These are phyloP conservation scores for Ophiostoma sp. DNA, from an alignment of 2,329 filamentous ascomycete genomes.

Conservation along the genomic window DNA sequence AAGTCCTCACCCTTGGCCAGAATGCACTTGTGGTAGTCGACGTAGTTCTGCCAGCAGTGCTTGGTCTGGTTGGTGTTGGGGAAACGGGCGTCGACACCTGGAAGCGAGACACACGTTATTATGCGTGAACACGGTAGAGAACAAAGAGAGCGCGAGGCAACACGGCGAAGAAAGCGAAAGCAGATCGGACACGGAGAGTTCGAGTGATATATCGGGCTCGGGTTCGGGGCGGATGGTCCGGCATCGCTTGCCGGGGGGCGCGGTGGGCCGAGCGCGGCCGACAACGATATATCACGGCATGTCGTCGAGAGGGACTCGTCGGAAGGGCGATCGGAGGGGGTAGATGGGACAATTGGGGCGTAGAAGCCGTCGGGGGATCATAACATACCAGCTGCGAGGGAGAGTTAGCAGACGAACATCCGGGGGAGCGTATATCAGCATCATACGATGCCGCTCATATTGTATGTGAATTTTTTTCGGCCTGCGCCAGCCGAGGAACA, in stretches of 20 bases:
- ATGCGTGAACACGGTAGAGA: neutral
- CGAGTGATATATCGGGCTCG: neutral
- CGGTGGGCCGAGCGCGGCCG: neutral
- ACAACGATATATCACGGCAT: neutral
- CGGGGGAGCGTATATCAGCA: neutral
- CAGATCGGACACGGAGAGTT: neutral
- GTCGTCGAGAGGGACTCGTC: neutral
- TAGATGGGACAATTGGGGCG: neutral
- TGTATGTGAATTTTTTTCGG: slow-evolving; percentile 20
- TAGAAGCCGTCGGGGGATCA: neutral
- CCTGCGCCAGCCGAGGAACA: neutral
- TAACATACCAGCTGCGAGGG: slow-evolving; percentile 25
- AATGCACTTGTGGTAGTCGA: slow-evolving; percentile 99
- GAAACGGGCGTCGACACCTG: slow-evolving; percentile 98
- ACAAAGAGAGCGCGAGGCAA: neutral
- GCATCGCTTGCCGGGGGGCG: neutral
- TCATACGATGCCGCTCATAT: slow-evolving; percentile 26
- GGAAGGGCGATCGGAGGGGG: slow-evolving; percentile 1
- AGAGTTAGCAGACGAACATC: slow-evolving; percentile 19
- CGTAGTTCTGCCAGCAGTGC: slow-evolving; percentile 99
- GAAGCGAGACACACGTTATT: slow-evolving; percentile 11
- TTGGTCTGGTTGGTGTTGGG: slow-evolving; percentile 98
- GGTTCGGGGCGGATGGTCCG: neutral
- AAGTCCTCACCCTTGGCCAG: slow-evolving; percentile 98
- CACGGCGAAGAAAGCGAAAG: neutral